Evolutionary conservation across 768 basidiomycete species (phyloP).

Genomic region (Rhizopogon roseolus): DNA sequence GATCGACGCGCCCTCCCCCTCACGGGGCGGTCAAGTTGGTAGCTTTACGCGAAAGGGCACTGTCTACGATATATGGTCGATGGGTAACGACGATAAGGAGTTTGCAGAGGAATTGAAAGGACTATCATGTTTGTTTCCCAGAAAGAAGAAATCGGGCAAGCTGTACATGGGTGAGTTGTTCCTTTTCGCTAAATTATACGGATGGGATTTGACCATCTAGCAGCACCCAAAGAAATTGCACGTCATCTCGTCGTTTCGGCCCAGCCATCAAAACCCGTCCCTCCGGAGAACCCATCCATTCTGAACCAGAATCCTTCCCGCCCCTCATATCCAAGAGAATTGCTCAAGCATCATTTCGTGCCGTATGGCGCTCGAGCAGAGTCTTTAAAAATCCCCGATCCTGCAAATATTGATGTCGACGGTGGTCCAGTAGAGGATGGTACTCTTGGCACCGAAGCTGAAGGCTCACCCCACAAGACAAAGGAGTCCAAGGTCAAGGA

Average conservation of each 20-base stretch:
- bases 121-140: slow-evolving; percentile 60
- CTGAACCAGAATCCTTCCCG: slow-evolving; percentile 50
- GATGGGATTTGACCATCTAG: background rate
- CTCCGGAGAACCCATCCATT: slow-evolving; percentile 9
- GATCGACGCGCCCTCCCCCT: slow-evolving; percentile 39
- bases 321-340: slow-evolving; percentile 50
- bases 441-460: slow-evolving; percentile 10
- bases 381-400: background rate
- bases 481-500: slow-evolving; percentile 15
- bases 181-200: background rate
- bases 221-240: slow-evolving; percentile 58
- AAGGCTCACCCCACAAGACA: background rate
- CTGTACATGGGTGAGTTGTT: slow-evolving; percentile 48
- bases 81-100: slow-evolving; percentile 36
- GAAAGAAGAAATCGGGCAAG: slow-evolving; percentile 54
- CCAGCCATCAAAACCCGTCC: slow-evolving; percentile 31
- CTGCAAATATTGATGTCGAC: slow-evolving; percentile 18
- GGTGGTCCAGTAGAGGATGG: slow-evolving; percentile 5
- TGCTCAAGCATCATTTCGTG: slow-evolving; percentile 59
- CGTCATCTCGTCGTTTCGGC: slow-evolving; percentile 57
- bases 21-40: slow-evolving; percentile 40
- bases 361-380: slow-evolving; percentile 50
- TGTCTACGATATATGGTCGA: slow-evolving; percentile 62
- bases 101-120: slow-evolving; percentile 54
- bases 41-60: slow-evolving; percentile 47